These are phyloP conservation scores for Apiospora marii DNA, from an alignment of 2,329 filamentous ascomycete species.

Conservation along the genomic window DNA sequence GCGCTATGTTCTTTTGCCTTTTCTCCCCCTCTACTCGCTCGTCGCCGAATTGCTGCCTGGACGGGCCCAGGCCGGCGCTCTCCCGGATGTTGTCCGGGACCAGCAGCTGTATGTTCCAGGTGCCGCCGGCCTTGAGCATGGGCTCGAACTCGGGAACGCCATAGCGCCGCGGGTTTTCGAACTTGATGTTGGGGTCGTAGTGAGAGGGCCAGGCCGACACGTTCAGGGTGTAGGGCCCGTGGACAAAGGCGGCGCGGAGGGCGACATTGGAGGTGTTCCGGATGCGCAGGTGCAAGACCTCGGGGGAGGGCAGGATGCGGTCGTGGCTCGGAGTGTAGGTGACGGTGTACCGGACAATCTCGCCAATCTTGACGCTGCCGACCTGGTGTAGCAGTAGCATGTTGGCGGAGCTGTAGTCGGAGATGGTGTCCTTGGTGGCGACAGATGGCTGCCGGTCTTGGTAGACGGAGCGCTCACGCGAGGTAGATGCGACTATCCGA, in stretches of 20 bases:
- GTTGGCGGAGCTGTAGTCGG: slow-evolving; percentile 32
- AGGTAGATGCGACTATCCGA: slow-evolving; percentile 11
- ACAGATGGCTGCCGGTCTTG: slow-evolving; percentile 10
- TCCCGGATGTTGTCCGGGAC: slow-evolving; percentile 82
- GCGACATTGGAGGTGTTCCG: slow-evolving; percentile 92
- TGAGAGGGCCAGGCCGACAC: slow-evolving; percentile 84
- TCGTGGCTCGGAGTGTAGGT: slow-evolving; percentile 92
- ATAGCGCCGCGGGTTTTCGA: slow-evolving; percentile 72
- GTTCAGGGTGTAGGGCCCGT: slow-evolving; percentile 92
- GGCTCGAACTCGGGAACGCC: slow-evolving; percentile 93
- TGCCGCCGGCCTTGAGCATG: slow-evolving; percentile 92
- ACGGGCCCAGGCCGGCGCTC: slow-evolving; percentile 59
- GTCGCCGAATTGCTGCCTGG: slow-evolving; percentile 55
- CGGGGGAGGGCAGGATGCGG: slow-evolving; percentile 86
- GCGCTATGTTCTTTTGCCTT: slow-evolving; percentile 52
- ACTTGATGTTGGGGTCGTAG: slow-evolving; percentile 84
- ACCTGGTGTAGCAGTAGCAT: slow-evolving; percentile 94
- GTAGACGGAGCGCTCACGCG: slow-evolving; percentile 16
- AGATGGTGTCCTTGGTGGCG: background rate
- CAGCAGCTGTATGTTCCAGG: slow-evolving; percentile 80
- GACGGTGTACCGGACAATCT: slow-evolving; percentile 89
- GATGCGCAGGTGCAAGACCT: slow-evolving; percentile 82
- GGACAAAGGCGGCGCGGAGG: slow-evolving; percentile 92
- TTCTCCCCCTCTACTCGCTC: slow-evolving; percentile 49
- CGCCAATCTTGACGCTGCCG: slow-evolving; percentile 91